These are phyloP conservation scores for Suillus hirtellus DNA, from an alignment of 768 basidiomycete genomes.

Conservation along the genomic window DNA sequence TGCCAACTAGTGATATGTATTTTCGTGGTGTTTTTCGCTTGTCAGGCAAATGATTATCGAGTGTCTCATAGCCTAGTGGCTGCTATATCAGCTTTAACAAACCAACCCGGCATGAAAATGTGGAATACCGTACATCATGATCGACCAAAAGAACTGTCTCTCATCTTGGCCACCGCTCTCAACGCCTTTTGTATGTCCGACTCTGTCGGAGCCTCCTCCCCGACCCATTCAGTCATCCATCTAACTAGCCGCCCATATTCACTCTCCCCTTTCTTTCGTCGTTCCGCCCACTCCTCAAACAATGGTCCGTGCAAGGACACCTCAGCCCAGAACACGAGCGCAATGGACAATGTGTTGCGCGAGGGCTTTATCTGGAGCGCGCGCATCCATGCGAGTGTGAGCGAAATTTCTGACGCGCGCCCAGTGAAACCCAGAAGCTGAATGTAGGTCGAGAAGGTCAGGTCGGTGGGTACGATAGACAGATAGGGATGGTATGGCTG, in stretches of 20 bases:
- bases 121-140: constrained; percentile 3
- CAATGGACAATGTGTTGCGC: constrained; percentile 55
- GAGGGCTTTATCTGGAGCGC: constrained; percentile 53
- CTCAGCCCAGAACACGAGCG: constrained; percentile 73
- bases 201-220: constrained; percentile 45
- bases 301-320: constrained; percentile 62
- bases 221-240: constrained; percentile 65
- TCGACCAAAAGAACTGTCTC: constrained; percentile 24
- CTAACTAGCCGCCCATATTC: constrained; percentile 46
- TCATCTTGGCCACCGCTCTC: constrained; percentile 29
- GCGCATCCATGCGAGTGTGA: constrained; percentile 74
- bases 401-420: constrained; percentile 60
- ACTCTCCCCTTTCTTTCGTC: constrained; percentile 33
- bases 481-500: constrained; percentile 27
- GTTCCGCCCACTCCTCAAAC: constrained; percentile 46
- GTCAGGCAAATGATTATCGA: not conserved
- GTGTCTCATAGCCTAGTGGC: not conserved
- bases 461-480: constrained; percentile 49
- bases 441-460: constrained; percentile 60
- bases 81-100: not conserved
- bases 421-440: constrained; percentile 54
- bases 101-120: not conserved
- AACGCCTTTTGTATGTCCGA: constrained; percentile 35
- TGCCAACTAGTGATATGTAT: not conserved
- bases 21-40: not conserved